These are phyloP conservation scores for Hanseniaspora uvarum DNA, from an alignment of 1,139 yeast species.

Conservation along the genomic window DNA sequence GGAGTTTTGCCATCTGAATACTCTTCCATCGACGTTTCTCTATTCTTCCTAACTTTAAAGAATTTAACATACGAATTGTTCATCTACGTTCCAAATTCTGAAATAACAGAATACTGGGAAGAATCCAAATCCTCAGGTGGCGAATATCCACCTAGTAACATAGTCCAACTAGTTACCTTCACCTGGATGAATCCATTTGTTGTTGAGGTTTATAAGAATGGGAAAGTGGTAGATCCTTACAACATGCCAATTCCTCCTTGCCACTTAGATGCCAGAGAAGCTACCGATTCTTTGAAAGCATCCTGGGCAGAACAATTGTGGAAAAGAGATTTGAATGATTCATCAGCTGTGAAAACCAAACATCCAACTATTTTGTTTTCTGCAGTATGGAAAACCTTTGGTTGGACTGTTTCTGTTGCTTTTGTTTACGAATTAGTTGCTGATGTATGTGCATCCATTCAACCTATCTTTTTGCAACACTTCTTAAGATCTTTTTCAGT, in stretches of 20 bases:
- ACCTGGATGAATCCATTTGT: conserved; percentile 55
- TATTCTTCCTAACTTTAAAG: conserved; percentile 30
- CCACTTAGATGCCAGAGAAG: conserved; percentile 36
- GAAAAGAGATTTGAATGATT: conserved; percentile 20
- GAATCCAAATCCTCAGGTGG: conserved; percentile 21
- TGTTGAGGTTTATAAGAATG: conserved; percentile 39
- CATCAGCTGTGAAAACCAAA: conserved; percentile 8
- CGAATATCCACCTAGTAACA: conserved; percentile 36
- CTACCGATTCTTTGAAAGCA: conserved; percentile 30
- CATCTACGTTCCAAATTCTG: conserved; percentile 39
- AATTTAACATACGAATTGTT: conserved; percentile 36
- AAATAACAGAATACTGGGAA: conserved; percentile 35
- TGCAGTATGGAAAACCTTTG: conserved; percentile 43
- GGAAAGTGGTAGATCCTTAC: conserved; percentile 39
- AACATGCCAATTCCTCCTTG: conserved; percentile 50
- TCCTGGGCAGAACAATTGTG: conserved; percentile 36
- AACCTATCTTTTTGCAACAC: conserved; percentile 48
- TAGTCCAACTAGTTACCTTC: conserved; percentile 45
- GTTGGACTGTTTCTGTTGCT: conserved; percentile 37
- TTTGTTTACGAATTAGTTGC: conserved; percentile 39
- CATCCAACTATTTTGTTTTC: conserved; percentile 33
- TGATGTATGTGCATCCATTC: conserved; percentile 40
- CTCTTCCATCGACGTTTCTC: conserved; percentile 23
- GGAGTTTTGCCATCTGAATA: conserved; percentile 25
- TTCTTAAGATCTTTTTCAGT: conserved; percentile 40